Evolutionary conservation across 1,284 basidiomycete genomes (phyloP).

Genomic region (Fomes fomentarius): DNA sequence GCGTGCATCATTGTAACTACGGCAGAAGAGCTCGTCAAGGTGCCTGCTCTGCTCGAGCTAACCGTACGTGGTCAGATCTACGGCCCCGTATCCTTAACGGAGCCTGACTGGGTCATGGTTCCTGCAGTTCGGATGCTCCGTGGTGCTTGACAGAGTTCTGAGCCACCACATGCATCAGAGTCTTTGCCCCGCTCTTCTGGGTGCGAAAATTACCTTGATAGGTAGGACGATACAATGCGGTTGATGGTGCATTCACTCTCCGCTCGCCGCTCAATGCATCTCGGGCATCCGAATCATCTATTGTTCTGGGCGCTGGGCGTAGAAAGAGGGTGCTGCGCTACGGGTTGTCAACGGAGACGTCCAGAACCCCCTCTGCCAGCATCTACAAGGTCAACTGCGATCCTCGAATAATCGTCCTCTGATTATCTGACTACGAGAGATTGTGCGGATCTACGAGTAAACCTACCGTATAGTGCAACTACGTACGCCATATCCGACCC

Average conservation of each 20-base stretch:
- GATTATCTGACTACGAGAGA: background rate
- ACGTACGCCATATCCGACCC: constrained; percentile 10
- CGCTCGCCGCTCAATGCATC: constrained; percentile 10
- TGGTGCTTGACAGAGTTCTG: background rate
- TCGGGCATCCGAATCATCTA: background rate
- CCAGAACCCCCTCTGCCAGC: background rate
- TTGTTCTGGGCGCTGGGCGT: constrained; percentile 6
- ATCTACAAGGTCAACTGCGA: background rate
- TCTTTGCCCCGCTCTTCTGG: constrained; percentile 7
- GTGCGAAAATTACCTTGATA: constrained; percentile 1
- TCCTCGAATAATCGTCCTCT: background rate
- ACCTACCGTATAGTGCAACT: constrained; percentile 6
- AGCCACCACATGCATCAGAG: constrained; percentile 14
- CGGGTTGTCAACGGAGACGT: background rate
- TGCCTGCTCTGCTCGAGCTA: background rate
- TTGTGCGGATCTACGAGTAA: background rate
- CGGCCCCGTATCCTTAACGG: background rate
- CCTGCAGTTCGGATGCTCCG: background rate
- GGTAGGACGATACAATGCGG: constrained; percentile 16
- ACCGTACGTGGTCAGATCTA: background rate
- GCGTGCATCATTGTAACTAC: background rate
- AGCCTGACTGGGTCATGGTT: constrained; percentile 4
- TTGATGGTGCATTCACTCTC: constrained; percentile 1
- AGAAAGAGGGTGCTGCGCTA: background rate
- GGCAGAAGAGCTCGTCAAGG: background rate